These are phyloP conservation scores for Ogataea hybrid DNA, from an alignment of 1,139 yeast genomes.

Conservation along the genomic window DNA sequence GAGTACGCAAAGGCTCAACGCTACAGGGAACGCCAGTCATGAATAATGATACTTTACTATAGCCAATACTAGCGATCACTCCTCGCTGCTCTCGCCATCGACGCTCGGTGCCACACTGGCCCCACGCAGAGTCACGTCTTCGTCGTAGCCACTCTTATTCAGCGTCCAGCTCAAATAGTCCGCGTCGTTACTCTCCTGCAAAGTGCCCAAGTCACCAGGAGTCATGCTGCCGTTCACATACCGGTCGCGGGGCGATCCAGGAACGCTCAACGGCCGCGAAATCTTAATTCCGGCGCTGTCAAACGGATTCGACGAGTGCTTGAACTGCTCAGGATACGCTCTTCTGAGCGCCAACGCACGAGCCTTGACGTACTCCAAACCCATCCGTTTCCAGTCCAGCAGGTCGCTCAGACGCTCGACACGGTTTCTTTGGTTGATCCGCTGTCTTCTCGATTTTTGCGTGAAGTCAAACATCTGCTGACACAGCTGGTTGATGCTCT, in stretches of 20 bases:
- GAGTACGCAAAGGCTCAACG: too few relatives aligned
- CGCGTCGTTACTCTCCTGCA: too few relatives aligned
- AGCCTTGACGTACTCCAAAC: conserved; percentile 92
- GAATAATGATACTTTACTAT: too few relatives aligned
- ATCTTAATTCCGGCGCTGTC: conserved; percentile 60
- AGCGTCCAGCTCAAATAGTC: too few relatives aligned
- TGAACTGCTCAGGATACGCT: conserved; percentile 88
- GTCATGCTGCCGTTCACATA: conserved; percentile 68
- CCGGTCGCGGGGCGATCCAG: conserved; percentile 85
- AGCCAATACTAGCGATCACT: too few relatives aligned
- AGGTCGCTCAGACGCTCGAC: conserved; percentile 91
- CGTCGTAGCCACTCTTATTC: too few relatives aligned
- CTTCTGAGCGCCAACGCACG: conserved; percentile 88
- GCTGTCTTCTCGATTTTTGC: conserved; percentile 88
- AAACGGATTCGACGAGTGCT: conserved; percentile 51
- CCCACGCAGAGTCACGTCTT: too few relatives aligned
- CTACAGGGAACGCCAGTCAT: too few relatives aligned
- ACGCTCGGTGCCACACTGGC: too few relatives aligned
- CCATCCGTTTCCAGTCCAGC: conserved; percentile 98
- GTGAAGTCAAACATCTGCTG: conserved; percentile 89
- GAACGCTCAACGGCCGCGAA: conserved; percentile 90
- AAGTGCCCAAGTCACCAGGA: conserved; percentile 97
- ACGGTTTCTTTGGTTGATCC: conserved; percentile 97
- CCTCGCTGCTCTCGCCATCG: too few relatives aligned
- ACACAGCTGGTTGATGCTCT: conserved; percentile 86